Conservation (phyloP, 2,329 filamentous ascomycete genomes). For the Thelonectria olida region DNA sequence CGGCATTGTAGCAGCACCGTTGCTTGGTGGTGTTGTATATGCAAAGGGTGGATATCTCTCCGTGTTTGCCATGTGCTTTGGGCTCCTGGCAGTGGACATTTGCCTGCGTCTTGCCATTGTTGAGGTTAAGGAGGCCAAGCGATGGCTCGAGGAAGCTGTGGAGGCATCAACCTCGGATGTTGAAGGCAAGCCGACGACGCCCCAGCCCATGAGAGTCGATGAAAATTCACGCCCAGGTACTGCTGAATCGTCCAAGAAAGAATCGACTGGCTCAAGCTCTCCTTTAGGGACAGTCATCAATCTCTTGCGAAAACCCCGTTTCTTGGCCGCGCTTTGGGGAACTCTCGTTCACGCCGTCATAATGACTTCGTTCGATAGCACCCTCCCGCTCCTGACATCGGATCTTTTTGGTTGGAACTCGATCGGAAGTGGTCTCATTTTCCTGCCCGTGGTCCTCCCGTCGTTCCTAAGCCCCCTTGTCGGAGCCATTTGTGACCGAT, state of each 20-base stretch:
- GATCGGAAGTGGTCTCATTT: constrained; percentile 46
- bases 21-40: constrained; percentile 47
- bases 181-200: constrained; percentile 1
- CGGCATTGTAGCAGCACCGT: constrained; percentile 44
- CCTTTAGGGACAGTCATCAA: constrained; percentile 36
- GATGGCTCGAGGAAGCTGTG: constrained; percentile 35
- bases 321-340: constrained; percentile 46
- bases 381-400: constrained; percentile 44
- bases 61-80: constrained; percentile 49
- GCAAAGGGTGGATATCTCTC: constrained; percentile 45
- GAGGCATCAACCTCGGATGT: not conserved
- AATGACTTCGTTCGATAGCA: constrained; percentile 46
- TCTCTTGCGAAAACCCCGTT: constrained; percentile 43
- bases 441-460: constrained; percentile 45
- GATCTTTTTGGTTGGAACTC: constrained; percentile 45
- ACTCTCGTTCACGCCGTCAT: constrained; percentile 46
- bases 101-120: constrained; percentile 44
- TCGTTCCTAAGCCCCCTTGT: constrained; percentile 43
- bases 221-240: not conserved
- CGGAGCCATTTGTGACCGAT: constrained; percentile 44
- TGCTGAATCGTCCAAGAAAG: constrained; percentile 8
- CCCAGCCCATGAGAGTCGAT: not conserved
- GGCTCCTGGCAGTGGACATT: constrained; percentile 45
- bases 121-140: constrained; percentile 44
- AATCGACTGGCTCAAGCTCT: constrained; percentile 8